Conservation (phyloP, 352 stramenopile species). For the Pythium grandisporangium region DNA sequence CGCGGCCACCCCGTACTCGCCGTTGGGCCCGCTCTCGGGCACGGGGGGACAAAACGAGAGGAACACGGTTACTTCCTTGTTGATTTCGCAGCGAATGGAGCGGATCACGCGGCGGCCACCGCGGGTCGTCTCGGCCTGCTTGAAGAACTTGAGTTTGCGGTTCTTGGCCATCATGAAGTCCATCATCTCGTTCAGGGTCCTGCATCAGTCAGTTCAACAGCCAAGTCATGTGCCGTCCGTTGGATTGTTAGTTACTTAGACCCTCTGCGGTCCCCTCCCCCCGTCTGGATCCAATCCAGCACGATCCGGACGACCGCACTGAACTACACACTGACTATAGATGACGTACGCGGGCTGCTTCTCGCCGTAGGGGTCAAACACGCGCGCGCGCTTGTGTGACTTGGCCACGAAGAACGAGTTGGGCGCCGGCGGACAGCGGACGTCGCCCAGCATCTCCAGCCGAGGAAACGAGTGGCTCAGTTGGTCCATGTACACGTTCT, state of each 20-base stretch:
- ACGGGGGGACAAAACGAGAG: constrained; percentile 74
- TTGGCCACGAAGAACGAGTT: constrained; percentile 73
- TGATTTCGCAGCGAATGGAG: constrained; percentile 80
- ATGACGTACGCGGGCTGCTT: constrained; percentile 59
- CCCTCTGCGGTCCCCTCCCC: too few species aligned
- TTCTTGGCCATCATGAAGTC: constrained; percentile 86
- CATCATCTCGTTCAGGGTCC: constrained; percentile 85
- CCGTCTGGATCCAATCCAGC: too few species aligned
- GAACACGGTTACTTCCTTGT: constrained; percentile 80
- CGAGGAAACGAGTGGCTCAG: constrained; percentile 57
- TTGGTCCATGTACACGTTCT: constrained; percentile 76
- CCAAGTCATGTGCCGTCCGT: background rate
- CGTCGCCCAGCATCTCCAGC: constrained; percentile 76
- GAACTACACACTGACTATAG: too few species aligned
- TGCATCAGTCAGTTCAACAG: constrained; percentile 2
- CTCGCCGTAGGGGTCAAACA: constrained; percentile 79
- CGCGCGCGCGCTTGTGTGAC: constrained; percentile 68
- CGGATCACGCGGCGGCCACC: constrained; percentile 81
- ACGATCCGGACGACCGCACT: background rate
- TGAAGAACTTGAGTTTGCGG: constrained; percentile 85
- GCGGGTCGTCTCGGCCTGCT: constrained; percentile 77
- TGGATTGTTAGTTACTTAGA: too few species aligned
- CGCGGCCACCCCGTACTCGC: constrained; percentile 67
- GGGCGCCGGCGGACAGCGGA: constrained; percentile 57
- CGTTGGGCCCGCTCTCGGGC: constrained; percentile 71